Base-by-base conservation (phyloP, 306 rosid genomes). In the Quercus mongolica region DNA sequence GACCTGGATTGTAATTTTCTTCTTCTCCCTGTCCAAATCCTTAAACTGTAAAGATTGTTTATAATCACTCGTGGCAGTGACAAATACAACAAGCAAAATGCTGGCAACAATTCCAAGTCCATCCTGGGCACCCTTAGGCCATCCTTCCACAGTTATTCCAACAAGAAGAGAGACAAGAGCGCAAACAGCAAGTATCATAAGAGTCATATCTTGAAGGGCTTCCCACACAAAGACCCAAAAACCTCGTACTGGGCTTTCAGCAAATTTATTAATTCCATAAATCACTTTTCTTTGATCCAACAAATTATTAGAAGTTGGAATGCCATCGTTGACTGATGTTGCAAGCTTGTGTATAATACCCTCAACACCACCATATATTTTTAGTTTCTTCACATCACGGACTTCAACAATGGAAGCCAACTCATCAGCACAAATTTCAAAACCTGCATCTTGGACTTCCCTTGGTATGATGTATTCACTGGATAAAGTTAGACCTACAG, bases 91-190 rank as follows among this genome's bases (percentile, higher is more conserved):
- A 69, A 95, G 97, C 86, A 95, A 90, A 86, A 95, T 95, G 82
- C 99, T 95, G 0, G 99, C 99, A 87, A 93, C 99, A 80, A 95
- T 95, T 83, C 99, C 99, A 28, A 95, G 90, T 81, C 99, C 99
- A 84, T 95, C 99, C 31, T 95, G 97, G 46, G 99, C 97, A 82
- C 99, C 99, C 89, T 86, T 91, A 52, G 99, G 99, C 99, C 99
- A 95, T 75, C 99, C 99, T 87, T 95, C 97, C 91, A 87, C 82
- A 31, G 82, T 80, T 78, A 95, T 82, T 63, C 99, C 99, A 80
- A 93, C 96, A 77, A 93, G 76, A 80, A 93, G 90, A 73, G 99
- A 95, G 80, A 89, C 90, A 63, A 89, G 61, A 41, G 99, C 96
- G 75, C 99, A 95, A 81, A 85, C 74, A 41, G 86, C 98, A 58